Conservation (phyloP, 2,329 filamentous ascomycete species). For the Ceratocystiopsis brevicomis region DNA sequence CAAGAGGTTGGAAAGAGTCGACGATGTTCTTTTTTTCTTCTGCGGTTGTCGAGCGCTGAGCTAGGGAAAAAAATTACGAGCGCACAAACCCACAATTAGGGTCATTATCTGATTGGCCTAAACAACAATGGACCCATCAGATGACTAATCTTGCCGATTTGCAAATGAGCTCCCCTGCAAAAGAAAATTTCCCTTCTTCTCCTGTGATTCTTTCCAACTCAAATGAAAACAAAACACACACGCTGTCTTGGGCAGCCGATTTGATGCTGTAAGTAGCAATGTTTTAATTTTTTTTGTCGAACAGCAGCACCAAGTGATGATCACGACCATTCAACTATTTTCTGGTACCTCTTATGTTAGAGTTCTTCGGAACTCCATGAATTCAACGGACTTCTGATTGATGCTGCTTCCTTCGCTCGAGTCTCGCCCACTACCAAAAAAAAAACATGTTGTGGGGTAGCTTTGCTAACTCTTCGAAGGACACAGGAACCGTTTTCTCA, state of each 20-base stretch:
- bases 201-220: too few species aligned
- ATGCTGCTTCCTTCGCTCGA: not conserved
- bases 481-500: too few species aligned
- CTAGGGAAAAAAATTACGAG: not conserved
- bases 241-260: too few species aligned
- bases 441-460: too few species aligned
- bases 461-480: too few species aligned
- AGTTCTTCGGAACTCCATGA: slow-evolving; percentile 47
- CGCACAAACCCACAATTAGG: not conserved
- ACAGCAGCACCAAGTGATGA: slow-evolving; percentile 42
- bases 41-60: not conserved
- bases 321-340: slow-evolving; percentile 42
- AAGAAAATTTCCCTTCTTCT: too few species aligned
- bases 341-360: slow-evolving; percentile 99
- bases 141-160: not conserved
- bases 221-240: too few species aligned
- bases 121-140: too few species aligned
- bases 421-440: not conserved
- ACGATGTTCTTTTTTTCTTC: slow-evolving; percentile 2
- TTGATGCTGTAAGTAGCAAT: slow-evolving; percentile 1
- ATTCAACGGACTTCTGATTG: slow-evolving; percentile 71
- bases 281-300: not conserved
- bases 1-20: slow-evolving; percentile 7
- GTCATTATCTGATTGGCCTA: not conserved
- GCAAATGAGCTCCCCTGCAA: too few species aligned